Conservation (phyloP, 306 rosid species). For the Castanea mollissima region DNA sequence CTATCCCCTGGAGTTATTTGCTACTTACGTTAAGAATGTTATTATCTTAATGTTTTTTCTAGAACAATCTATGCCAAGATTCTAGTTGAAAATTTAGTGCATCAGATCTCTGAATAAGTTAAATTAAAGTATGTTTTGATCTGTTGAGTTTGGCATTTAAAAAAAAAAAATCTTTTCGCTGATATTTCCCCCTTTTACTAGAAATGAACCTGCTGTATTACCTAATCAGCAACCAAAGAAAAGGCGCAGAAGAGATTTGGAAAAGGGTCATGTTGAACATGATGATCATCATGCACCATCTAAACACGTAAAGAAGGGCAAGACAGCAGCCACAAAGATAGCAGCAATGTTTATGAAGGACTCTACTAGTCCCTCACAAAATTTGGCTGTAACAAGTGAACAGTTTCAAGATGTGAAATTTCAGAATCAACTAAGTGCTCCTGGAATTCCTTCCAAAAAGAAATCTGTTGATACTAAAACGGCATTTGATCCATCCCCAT, state of each 20-base stretch:
- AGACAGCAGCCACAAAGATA: slow-evolving; percentile 58
- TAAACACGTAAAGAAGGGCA: slow-evolving; percentile 63
- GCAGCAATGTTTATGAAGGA: slow-evolving; percentile 46
- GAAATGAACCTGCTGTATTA: slow-evolving; percentile 54
- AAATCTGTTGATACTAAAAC: slow-evolving; percentile 55
- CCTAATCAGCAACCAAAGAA: slow-evolving; percentile 93
- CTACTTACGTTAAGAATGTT: not conserved
- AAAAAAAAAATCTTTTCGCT: not conserved
- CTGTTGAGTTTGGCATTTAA: slow-evolving; percentile 5
- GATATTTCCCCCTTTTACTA: slow-evolving; percentile 27
- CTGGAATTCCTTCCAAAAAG: slow-evolving; percentile 53
- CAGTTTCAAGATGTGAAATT: slow-evolving; percentile 47
- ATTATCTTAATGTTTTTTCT: slow-evolving; percentile 3
- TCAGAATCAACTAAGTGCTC: slow-evolving; percentile 48
- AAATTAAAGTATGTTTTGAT: slow-evolving; percentile 10
- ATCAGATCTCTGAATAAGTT: slow-evolving; percentile 13
- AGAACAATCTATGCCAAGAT: slow-evolving; percentile 12
- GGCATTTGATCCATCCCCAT: slow-evolving; percentile 45
- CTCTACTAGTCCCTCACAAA: slow-evolving; percentile 46
- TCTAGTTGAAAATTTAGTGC: slow-evolving; percentile 3
- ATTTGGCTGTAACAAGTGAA: slow-evolving; percentile 44
- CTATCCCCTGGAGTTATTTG: not conserved
- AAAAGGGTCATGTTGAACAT: slow-evolving; percentile 59
- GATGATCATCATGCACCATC: slow-evolving; percentile 48
- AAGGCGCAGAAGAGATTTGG: slow-evolving; percentile 83